Conservation (phyloP, 2,329 filamentous ascomycete species). For the Ophiostoma himal-ulmi region DNA sequence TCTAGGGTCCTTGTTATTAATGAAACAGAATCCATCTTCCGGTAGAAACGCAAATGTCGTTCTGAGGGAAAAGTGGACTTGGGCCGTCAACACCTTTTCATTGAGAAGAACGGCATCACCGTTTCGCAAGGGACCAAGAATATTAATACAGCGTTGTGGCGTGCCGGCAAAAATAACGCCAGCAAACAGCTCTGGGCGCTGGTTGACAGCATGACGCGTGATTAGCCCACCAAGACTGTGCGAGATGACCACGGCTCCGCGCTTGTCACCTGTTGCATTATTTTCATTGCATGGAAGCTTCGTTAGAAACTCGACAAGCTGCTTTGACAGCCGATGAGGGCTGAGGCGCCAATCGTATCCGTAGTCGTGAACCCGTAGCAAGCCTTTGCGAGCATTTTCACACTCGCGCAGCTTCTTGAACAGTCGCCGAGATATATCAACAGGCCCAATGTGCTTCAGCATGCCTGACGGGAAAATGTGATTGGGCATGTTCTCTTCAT, state of each 20-base stretch:
- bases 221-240: slow-evolving; percentile 86
- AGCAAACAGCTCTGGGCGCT: slow-evolving; percentile 75
- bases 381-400: slow-evolving; percentile 65
- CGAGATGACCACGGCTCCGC: slow-evolving; percentile 74
- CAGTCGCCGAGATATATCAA: slow-evolving; percentile 79
- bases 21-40: slow-evolving; percentile 79
- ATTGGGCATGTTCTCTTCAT: slow-evolving; percentile 77
- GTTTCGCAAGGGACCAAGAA: slow-evolving; percentile 80
- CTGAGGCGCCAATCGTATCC: slow-evolving; percentile 94
- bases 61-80: slow-evolving; percentile 87
- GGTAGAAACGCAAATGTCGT: slow-evolving; percentile 82
- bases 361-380: slow-evolving; percentile 77
- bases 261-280: slow-evolving; percentile 48
- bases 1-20: slow-evolving; percentile 67
- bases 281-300: slow-evolving; percentile 67
- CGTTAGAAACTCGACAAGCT: slow-evolving; percentile 68
- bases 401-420: slow-evolving; percentile 71
- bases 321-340: slow-evolving; percentile 65
- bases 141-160: slow-evolving; percentile 83
- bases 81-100: slow-evolving; percentile 81
- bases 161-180: slow-evolving; percentile 82
- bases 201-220: slow-evolving; percentile 80
- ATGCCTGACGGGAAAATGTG: slow-evolving; percentile 81
- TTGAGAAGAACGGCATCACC: slow-evolving; percentile 90
- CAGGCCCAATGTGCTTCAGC: slow-evolving; percentile 83